These are phyloP conservation scores for Acanthochlamys bracteata DNA, from an alignment of 106 monocot genomes.

Conservation along the genomic window DNA sequence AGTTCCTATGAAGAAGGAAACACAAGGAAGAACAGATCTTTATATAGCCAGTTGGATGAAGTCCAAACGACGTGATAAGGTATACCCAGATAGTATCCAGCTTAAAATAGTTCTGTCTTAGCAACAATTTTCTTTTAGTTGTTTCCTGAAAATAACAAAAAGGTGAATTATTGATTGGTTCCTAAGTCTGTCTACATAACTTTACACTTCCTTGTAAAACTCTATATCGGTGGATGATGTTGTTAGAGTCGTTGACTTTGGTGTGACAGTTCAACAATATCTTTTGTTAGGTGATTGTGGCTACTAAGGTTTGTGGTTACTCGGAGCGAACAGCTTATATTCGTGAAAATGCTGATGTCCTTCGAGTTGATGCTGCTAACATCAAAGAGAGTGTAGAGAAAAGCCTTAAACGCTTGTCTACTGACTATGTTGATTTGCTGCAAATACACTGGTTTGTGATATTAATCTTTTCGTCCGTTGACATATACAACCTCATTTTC, in stretches of 20 bases:
- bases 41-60: constrained; percentile 92
- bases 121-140: too few species aligned
- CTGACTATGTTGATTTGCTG: constrained; percentile 91
- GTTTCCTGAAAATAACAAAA: too few species aligned
- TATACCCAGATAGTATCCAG: constrained; percentile 5
- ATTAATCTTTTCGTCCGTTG: constrained; percentile 2
- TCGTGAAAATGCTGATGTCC: constrained; percentile 65
- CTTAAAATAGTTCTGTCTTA: not conserved
- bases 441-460: constrained; percentile 80
- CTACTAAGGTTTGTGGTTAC: constrained; percentile 87
- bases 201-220: too few species aligned
- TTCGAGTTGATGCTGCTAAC: constrained; percentile 76
- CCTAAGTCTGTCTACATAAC: too few species aligned
- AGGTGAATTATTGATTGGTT: too few species aligned
- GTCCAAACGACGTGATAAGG: constrained; percentile 74
- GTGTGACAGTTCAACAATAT: not conserved
- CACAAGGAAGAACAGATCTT: constrained; percentile 86
- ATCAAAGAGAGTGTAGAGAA: constrained; percentile 94
- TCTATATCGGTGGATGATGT: too few species aligned
- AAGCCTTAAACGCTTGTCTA: constrained; percentile 74
- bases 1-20: constrained; percentile 76
- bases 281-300: constrained; percentile 68
- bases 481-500: not conserved
- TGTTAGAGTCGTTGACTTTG: too few species aligned
- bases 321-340: constrained; percentile 57